phyloP scores from a whole-genome alignment of 495 filamentous ascomycete species.

The Lophium mytilinum region DNA sequence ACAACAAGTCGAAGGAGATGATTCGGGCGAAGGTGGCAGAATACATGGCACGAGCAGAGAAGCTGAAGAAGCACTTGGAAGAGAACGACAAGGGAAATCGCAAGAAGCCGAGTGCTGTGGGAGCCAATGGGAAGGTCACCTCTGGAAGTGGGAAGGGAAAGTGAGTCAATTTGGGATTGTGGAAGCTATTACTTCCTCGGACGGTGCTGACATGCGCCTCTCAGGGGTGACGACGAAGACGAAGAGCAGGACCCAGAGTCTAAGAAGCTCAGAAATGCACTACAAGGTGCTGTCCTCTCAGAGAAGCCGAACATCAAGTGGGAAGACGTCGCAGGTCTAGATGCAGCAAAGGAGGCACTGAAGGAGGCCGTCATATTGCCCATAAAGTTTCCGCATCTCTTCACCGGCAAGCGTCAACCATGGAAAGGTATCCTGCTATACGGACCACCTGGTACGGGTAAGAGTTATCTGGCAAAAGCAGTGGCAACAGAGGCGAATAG shows the following conservation, averaged over 20 bases:
- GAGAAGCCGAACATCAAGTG: constrained; percentile 93
- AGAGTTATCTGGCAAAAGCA: constrained; percentile 92
- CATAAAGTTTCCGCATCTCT: constrained; percentile 96
- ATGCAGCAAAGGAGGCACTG: constrained; percentile 89
- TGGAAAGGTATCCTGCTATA: constrained; percentile 98
- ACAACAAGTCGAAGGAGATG: constrained; percentile 89
- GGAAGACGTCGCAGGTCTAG: constrained; percentile 97
- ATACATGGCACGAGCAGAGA: constrained; percentile 98
- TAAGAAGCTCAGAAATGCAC: constrained; percentile 86
- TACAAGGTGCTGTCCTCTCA: constrained; percentile 84
- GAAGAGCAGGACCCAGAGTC: constrained; percentile 76
- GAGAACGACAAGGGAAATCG: constrained; percentile 60
- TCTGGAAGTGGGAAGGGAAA: constrained; percentile 60
- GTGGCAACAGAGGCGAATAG: constrained; percentile 98
- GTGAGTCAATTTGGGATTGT: constrained; percentile 33
- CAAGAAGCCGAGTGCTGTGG: constrained; percentile 72
- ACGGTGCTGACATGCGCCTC: neutral
- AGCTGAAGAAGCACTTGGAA: constrained; percentile 82
- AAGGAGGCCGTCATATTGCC: constrained; percentile 96
- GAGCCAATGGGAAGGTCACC: constrained; percentile 73
- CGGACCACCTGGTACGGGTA: constrained; percentile 93
- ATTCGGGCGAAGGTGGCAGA: constrained; percentile 86
- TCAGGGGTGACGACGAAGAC: constrained; percentile 45
- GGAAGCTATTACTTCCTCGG: neutral
- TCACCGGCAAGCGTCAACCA: constrained; percentile 91